These are phyloP conservation scores for Ramalina intermedia DNA, from an alignment of 495 filamentous ascomycete genomes.

Conservation along the genomic window DNA sequence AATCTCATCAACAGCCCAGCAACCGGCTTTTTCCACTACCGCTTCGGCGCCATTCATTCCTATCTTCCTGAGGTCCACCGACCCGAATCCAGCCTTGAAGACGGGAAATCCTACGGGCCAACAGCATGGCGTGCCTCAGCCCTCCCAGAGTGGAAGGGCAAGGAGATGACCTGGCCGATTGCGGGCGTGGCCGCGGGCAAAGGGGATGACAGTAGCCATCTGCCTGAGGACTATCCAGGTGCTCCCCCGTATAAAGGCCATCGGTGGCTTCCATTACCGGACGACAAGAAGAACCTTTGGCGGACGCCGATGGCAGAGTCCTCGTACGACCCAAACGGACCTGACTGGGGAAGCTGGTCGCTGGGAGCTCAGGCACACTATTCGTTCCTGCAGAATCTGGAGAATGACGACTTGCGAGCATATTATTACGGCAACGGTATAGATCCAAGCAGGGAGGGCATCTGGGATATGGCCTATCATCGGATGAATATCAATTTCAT, in stretches of 20 bases:
- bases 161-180: conserved; percentile 12
- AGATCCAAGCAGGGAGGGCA: conserved; percentile 15
- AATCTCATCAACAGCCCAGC: conserved; percentile 33
- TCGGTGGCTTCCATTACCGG: conserved; percentile 28
- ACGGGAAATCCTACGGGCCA: conserved; percentile 13
- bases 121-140: conserved; percentile 18
- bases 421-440: conserved; percentile 25
- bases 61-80: conserved; percentile 26
- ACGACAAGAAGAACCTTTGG: conserved; percentile 20
- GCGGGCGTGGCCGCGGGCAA: conserved; percentile 7
- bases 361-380: conserved; percentile 36
- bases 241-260: conserved; percentile 22
- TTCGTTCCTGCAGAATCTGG: conserved; percentile 31
- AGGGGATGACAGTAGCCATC: conserved; percentile 7
- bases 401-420: conserved; percentile 23
- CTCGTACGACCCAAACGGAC: conserved; percentile 15
- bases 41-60: conserved; percentile 28
- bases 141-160: conserved; percentile 12
- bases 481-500: conserved; percentile 35
- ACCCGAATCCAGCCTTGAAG: conserved; percentile 1
- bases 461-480: conserved; percentile 28
- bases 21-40: conserved; percentile 31
- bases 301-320: conserved; percentile 24
- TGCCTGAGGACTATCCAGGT: conserved; percentile 17
- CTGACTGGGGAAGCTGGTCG: conserved; percentile 27